Conservation (phyloP, 306 rosid species). For the Spatholobus suberectus region DNA sequence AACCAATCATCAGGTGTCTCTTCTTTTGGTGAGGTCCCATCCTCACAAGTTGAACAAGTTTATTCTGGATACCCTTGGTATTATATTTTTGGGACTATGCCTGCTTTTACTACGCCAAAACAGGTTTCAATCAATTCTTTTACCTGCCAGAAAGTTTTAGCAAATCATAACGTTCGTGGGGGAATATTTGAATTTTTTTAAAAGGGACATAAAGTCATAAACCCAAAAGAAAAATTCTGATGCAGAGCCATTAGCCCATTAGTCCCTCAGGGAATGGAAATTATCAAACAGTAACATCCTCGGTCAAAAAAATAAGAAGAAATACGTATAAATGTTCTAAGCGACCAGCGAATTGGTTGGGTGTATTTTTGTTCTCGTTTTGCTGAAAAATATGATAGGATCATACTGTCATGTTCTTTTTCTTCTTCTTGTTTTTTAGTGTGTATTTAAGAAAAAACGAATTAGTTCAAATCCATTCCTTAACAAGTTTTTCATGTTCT, state of each 20-base stretch:
- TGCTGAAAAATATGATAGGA: background rate
- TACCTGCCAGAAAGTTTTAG: constrained; percentile 16
- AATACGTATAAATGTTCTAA: background rate
- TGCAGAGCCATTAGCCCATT: too few relatives aligned
- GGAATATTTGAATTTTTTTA: background rate
- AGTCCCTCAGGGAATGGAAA: background rate
- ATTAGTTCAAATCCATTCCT: background rate
- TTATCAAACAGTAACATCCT: background rate
- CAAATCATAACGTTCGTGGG: constrained; percentile 17
- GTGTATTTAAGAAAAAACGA: background rate
- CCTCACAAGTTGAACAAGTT: constrained; percentile 55
- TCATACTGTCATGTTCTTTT: background rate
- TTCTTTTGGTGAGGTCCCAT: constrained; percentile 42
- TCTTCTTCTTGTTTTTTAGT: too few relatives aligned
- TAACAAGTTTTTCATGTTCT: background rate
- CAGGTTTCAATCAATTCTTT: constrained; percentile 35
- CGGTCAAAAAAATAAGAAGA: background rate
- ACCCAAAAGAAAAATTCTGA: constrained; percentile 45
- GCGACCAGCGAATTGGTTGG: background rate
- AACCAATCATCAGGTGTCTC: constrained; percentile 8
- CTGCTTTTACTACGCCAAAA: background rate
- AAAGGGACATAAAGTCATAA: constrained; percentile 14
- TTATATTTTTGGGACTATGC: constrained; percentile 5
- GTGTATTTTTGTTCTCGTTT: background rate
- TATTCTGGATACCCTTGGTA: background rate